Base-by-base conservation (phyloP, 2,329 filamentous ascomycete species). In the Moelleriella libera region DNA sequence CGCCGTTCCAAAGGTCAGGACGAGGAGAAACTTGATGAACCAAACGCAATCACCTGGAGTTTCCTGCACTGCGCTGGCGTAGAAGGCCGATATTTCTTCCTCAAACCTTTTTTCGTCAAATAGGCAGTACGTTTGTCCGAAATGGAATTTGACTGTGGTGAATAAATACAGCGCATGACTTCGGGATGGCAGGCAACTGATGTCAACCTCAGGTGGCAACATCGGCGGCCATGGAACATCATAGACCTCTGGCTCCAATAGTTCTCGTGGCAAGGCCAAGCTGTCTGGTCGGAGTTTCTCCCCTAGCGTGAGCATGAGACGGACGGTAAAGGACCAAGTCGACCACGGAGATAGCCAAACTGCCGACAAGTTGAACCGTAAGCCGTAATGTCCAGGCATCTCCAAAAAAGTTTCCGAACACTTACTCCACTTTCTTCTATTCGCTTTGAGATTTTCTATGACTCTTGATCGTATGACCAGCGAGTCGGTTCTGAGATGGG, bases 1-100 rank as follows among this genome's bases (percentile, higher is more conserved):
- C 2, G 59, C 59, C 6, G 53, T 59, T 6, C 59, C 58, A 49
- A 59, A 61, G 1, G 72, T 71, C 12, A 76, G 59, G 14, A 75
- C 64, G 4, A 75, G 55, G 5, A 75, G 58, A 46, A 70, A 72
- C 48, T 75, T 71, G 44, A 72, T 64, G 53, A 70, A 72, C 72
- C 72, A 74, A 28, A 75, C 51, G 30, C 46, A 48, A 9, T 47
- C 52, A 14, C 54, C 50, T 7, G 47, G 42, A 11, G 54, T 56
- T 29, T 52, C 58, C 21, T 28, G 41, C n/a, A 50, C 42, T 1
- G 55, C 50, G 6, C 57, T 49, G 4, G 50, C 51, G 32, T 58
- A 58, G 8, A 58, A 58, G 0, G 55, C 52, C 14, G 7, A 6
- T 7, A 45, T 45, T 32, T 45, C 31, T 8, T 32, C 12, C 31